phyloP scores from a whole-genome alignment of 495 filamentous ascomycete genomes.

The Penicillium chermesinum region DNA sequence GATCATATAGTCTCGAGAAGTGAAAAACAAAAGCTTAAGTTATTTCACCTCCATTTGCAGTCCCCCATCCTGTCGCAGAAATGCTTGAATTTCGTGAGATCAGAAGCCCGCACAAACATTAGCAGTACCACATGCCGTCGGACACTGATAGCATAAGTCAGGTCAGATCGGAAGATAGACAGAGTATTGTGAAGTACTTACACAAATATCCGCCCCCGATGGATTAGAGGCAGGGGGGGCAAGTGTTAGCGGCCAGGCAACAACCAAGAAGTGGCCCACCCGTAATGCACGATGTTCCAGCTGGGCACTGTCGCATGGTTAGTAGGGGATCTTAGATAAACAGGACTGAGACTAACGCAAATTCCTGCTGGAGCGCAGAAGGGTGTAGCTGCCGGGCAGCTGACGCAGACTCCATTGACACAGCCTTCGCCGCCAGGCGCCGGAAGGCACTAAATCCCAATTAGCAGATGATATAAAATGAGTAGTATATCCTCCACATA shows the following conservation, averaged over 20 bases:
- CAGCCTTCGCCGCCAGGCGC: constrained; percentile 15
- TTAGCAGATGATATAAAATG: background rate
- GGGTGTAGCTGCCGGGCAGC: constrained; percentile 6
- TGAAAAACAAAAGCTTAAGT: no score
- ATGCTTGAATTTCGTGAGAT: no score
- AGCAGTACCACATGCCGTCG: constrained; percentile 6
- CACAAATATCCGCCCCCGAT: constrained; percentile 14
- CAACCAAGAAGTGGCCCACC: constrained; percentile 17
- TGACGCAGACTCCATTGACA: constrained; percentile 8
- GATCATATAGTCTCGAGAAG: no score
- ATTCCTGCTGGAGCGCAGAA: constrained; percentile 13
- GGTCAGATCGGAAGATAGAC: background rate
- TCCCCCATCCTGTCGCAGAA: no score
- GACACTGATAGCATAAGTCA: constrained; percentile 2
- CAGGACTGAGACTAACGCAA: constrained; percentile 13
- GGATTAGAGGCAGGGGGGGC: constrained; percentile 13
- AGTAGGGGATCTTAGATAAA: background rate
- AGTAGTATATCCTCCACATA: background rate
- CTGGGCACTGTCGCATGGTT: constrained; percentile 9
- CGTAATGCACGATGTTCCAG: constrained; percentile 11
- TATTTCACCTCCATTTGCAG: no score
- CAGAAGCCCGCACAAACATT: constrained; percentile 1
- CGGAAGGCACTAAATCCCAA: constrained; percentile 9
- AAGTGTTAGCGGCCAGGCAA: constrained; percentile 12
- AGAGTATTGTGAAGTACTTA: constrained; percentile 7